Base-by-base conservation (phyloP, 257 asterid genomes). In the Galeopsis tetrahit region DNA sequence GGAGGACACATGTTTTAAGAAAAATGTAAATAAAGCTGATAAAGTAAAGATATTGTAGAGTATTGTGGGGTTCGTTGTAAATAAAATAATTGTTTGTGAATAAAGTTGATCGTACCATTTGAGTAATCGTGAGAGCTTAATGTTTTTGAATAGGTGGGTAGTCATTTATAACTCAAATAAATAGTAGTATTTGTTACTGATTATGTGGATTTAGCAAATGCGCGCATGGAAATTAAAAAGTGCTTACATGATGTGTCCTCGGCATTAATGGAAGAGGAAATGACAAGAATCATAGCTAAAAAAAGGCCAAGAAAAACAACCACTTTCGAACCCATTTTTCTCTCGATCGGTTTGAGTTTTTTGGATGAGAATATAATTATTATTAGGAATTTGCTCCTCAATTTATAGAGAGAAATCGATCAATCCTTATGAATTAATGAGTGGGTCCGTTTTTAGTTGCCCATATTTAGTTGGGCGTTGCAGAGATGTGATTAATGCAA, bases 271-370 rank as follows among this genome's bases (percentile, higher is more conserved):
- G 66, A 34, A 10, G 68, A 74, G 63, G 78, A 68, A 33, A 66
- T 34, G 32, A 56, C 62, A 67, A 74, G 61, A 66, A 56, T 32
- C 13, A 17, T 56, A 34, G 62, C 73, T 4, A 66, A 40, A 14
- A 70, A 60, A 43, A 74, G 49, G 15, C 61, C 60, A n/a, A 74
- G 53, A 36, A 74, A 14, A 42, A 66, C 32, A 58, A 44, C 21
- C 51, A 33, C 15, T 28, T 74, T 66, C 53, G 78, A 66, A 57
- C 63, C 72, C 78, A 74, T 74, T 74, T 66, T 15, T 13, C 6
- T 6, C 40, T 36, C 40, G 40, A 36, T 3, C 40, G 6, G 7
- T 36, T 36, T 36, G 40, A 36, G 40, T 21, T 36, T 46, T 48
- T 48, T 48, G 10, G 9, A 15, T 31, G 51, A 15, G 31, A 48